These are phyloP conservation scores for Babesia bovis DNA, from an alignment of 169 alveolate genomes.

Conservation along the genomic window DNA sequence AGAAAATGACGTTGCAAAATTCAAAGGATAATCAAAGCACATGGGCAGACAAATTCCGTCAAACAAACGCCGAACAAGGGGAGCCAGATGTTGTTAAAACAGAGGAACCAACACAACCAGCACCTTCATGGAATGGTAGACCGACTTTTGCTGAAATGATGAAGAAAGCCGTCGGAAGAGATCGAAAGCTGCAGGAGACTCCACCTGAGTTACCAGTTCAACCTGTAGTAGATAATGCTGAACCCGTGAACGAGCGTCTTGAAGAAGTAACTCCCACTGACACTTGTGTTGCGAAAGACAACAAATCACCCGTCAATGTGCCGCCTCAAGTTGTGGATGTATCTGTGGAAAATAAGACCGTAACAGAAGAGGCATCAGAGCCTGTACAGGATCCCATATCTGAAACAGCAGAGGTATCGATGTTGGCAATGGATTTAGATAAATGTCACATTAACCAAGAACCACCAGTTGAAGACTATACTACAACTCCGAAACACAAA, in stretches of 20 bases:
- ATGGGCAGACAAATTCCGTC: constrained; percentile 62
- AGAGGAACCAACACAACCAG: not conserved
- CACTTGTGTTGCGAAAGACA: not conserved
- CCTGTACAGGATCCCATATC: no score
- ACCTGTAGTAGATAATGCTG: not conserved
- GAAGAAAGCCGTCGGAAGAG: constrained; percentile 1
- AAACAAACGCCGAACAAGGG: not conserved
- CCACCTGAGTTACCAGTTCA: not conserved
- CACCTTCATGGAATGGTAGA: constrained; percentile 20
- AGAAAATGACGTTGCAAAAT: not conserved
- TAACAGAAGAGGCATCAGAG: no score
- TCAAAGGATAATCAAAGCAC: constrained; percentile 11
- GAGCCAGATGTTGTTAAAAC: constrained; percentile 2
- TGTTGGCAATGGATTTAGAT: not conserved
- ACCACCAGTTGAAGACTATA: not conserved
- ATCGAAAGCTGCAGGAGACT: not conserved
- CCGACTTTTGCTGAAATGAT: constrained; percentile 21
- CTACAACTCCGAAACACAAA: not conserved
- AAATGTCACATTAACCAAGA: not conserved
- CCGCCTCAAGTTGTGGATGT: not conserved
- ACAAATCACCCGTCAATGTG: not conserved
- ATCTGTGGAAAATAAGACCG: not conserved
- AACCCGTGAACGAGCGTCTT: no score
- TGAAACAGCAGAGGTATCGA: no score
- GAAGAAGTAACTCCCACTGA: no score